Percentiles rank a stretch among this genome's conserved stretches.
These are phyloP conservation scores for Epithele typhae DNA, from an alignment of 768 basidiomycete species.

Conservation along the genomic window DNA sequence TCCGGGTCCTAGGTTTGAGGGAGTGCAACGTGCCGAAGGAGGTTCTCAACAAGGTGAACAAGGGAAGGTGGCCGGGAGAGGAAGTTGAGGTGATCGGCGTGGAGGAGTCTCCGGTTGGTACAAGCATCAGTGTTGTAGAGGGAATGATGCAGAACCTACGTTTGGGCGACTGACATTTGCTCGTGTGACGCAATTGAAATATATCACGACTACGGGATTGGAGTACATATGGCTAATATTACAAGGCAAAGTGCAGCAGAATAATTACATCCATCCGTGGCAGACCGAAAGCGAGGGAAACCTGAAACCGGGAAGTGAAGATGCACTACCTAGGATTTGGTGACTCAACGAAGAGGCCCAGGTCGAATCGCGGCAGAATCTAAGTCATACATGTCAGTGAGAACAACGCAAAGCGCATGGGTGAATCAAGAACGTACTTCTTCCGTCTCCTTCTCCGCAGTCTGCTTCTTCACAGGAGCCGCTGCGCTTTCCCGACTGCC, in stretches of 20 bases:
- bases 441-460: conserved; percentile 31
- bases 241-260: no score
- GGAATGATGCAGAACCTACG: no score
- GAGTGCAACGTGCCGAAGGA: conserved; percentile 43
- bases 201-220: no score
- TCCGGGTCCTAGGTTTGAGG: conserved; percentile 54
- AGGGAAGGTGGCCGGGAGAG: conserved; percentile 50
- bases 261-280: no score
- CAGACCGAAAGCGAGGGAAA: no score
- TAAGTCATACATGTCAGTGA: conserved; percentile 12
- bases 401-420: neutral
- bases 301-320: no score
- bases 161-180: no score
- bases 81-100: conserved; percentile 49
- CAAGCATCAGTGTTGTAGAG: no score
- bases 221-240: no score
- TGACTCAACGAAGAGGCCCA: conserved; percentile 25
- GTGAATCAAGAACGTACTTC: conserved; percentile 30
- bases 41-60: conserved; percentile 46
- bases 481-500: conserved; percentile 5
- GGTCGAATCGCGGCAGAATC: conserved; percentile 50
- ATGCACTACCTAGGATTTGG: no score
- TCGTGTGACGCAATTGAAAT: no score
- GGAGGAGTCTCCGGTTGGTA: no score
- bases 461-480: conserved; percentile 20